These are phyloP conservation scores for Luvunga scandens DNA, from an alignment of 345 rosid species.

Conservation along the genomic window DNA sequence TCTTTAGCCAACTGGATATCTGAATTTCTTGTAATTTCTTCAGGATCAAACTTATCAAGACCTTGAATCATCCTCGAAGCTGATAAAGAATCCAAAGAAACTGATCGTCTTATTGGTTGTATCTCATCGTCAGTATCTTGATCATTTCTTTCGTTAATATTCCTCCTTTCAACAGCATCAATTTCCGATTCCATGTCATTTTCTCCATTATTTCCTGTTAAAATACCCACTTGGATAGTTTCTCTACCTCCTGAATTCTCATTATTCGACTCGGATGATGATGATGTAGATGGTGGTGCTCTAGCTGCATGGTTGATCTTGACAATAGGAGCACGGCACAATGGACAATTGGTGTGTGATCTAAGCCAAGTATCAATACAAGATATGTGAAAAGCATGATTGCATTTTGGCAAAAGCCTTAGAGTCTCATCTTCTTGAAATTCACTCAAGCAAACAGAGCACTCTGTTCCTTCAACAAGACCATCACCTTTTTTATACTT, in stretches of 20 bases:
- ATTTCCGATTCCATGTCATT: conserved; percentile 16
- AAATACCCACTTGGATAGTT: conserved; percentile 22
- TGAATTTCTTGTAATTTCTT: conserved; percentile 20
- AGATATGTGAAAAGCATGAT: conserved; percentile 66
- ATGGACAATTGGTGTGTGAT: conserved; percentile 64
- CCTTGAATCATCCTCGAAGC: conserved; percentile 45
- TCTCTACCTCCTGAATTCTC: conserved; percentile 9
- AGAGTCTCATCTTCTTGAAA: conserved; percentile 65
- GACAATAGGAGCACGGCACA: conserved; percentile 64
- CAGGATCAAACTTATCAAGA: conserved; percentile 20
- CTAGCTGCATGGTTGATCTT: background rate
- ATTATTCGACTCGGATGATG: background rate
- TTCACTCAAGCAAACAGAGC: conserved; percentile 74
- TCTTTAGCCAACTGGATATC: conserved; percentile 15
- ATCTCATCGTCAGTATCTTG: conserved; percentile 26
- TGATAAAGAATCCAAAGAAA: conserved; percentile 63
- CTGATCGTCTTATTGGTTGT: conserved; percentile 60
- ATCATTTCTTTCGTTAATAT: conserved; percentile 10
- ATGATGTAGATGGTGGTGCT: background rate
- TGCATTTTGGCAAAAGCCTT: conserved; percentile 68
- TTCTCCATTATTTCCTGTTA: conserved; percentile 26
- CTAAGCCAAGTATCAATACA: conserved; percentile 81
- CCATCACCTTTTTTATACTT: conserved; percentile 49
- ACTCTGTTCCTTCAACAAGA: conserved; percentile 65
- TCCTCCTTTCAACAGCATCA: conserved; percentile 13